A percentile compares a stretch with the other conserved stretches of the same genome.
These are phyloP conservation scores for Dipteronia sinensis DNA, from an alignment of 345 rosid species.

Conservation along the genomic window DNA sequence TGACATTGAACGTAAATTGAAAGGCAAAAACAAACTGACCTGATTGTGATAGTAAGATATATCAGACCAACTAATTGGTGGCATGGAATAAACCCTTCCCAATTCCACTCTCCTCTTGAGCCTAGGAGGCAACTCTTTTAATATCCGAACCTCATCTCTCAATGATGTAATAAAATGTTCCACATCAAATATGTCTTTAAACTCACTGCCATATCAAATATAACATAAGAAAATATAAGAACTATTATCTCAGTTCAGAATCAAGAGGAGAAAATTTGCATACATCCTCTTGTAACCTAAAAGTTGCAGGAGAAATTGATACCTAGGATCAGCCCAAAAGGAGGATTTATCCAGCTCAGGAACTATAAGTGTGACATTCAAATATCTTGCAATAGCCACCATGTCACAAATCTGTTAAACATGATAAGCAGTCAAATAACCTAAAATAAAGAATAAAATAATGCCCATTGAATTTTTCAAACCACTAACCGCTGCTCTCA, in stretches of 20 bases:
- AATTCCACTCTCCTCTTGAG: constrained; percentile 63
- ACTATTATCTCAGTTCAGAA: constrained; percentile 2
- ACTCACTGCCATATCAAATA: constrained; percentile 56
- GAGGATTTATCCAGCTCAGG: constrained; percentile 88
- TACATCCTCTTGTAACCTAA: background rate
- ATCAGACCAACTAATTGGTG: constrained; percentile 91
- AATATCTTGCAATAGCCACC: constrained; percentile 81
- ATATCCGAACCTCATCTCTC: constrained; percentile 83
- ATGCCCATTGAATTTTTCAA: background rate
- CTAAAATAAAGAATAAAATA: background rate
- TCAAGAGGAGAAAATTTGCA: background rate
- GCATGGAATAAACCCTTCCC: constrained; percentile 66
- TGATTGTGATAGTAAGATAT: constrained; percentile 72
- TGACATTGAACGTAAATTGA: background rate
- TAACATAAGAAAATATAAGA: background rate
- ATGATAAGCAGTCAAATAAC: background rate
- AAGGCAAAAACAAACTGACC: constrained; percentile 33
- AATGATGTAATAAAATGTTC: constrained; percentile 78
- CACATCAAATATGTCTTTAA: constrained; percentile 84
- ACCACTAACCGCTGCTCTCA: constrained; percentile 81
- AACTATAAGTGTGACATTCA: constrained; percentile 87
- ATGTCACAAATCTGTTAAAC: constrained; percentile 76
- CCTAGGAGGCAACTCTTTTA: constrained; percentile 81
- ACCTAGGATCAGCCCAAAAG: constrained; percentile 95
- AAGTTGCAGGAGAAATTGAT: constrained; percentile 9